These are phyloP conservation scores for Echinochloa phyllopogon DNA, from an alignment of 176 grass and related monocot genomes.

Conservation along the genomic window DNA sequence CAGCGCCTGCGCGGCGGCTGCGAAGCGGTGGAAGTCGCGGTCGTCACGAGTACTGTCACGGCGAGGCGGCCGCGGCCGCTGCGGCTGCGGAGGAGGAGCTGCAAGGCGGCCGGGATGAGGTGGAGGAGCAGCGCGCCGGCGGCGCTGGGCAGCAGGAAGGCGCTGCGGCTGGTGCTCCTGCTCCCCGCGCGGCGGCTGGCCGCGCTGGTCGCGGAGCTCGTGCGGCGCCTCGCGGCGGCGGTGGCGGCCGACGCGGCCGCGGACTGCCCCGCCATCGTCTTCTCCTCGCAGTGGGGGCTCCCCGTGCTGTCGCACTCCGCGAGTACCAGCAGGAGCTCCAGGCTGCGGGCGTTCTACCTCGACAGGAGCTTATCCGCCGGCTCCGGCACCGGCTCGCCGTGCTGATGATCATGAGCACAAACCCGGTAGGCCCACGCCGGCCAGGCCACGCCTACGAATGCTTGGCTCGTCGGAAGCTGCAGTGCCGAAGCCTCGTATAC, in stretches of 20 bases:
- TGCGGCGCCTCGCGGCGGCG: constrained; percentile 47
- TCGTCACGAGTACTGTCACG: not conserved
- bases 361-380: constrained; percentile 50
- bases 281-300: constrained; percentile 81
- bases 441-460: not conserved
- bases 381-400: constrained; percentile 39
- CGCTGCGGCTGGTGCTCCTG: constrained; percentile 45
- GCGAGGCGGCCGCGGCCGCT: constrained; percentile 41
- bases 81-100: constrained; percentile 39
- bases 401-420: constrained; percentile 34
- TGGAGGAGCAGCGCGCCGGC: not conserved
- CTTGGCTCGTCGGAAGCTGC: constrained; percentile 11
- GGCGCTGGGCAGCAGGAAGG: not conserved
- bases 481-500: constrained; percentile 27
- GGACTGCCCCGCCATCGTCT: constrained; percentile 66
- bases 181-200: constrained; percentile 55
- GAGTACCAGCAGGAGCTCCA: constrained; percentile 43
- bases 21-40: not conserved
- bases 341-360: constrained; percentile 57
- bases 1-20: constrained; percentile 39
- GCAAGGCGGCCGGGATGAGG: constrained; percentile 19
- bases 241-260: not conserved
- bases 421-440: not conserved
- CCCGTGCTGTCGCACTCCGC: constrained; percentile 67
- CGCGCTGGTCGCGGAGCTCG: constrained; percentile 63